Percentiles rank a stretch among this genome's conserved stretches.
Evolutionary conservation across 306 rosid species (phyloP).

Genomic region (Dalbergia oliveri): DNA sequence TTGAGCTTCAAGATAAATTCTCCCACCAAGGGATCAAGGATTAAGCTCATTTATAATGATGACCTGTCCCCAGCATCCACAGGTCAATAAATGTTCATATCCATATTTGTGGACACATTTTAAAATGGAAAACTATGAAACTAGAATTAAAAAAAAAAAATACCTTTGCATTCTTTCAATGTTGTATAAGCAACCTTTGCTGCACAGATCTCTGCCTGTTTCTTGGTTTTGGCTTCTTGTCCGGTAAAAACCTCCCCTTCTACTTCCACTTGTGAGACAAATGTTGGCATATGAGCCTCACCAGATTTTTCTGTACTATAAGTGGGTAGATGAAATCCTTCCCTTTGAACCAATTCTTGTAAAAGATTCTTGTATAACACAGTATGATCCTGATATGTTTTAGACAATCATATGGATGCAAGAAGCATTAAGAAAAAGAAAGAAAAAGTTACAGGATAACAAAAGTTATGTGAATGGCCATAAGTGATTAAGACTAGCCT

Average conservation of each 20-base stretch:
- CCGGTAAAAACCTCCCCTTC: conserved; percentile 67
- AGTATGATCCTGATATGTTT: conserved; percentile 57
- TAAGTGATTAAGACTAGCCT: conserved; percentile 62
- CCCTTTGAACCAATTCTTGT: conserved; percentile 80
- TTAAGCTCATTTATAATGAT: neutral
- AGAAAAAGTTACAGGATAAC: conserved; percentile 2
- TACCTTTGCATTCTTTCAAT: conserved; percentile 65
- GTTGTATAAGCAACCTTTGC: conserved; percentile 78
- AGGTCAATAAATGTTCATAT: neutral
- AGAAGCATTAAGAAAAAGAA: neutral
- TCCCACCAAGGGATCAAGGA: neutral
- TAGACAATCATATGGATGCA: conserved; percentile 30
- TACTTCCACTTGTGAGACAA: conserved; percentile 75
- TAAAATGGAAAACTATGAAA: conserved; percentile 14
- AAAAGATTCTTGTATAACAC: conserved; percentile 80
- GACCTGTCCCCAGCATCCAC: neutral
- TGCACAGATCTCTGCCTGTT: conserved; percentile 81
- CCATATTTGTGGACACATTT: neutral
- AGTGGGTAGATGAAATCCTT: conserved; percentile 59
- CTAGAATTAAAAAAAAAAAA: conserved; percentile 27
- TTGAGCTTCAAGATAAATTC: neutral
- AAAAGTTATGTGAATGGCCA: conserved; percentile 23
- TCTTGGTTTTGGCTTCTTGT: conserved; percentile 69
- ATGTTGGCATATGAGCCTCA: conserved; percentile 65
- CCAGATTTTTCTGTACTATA: conserved; percentile 65